Evolutionary conservation across 2,329 filamentous ascomycete species (phyloP).

Genomic region (Endocalyx cinctus): DNA sequence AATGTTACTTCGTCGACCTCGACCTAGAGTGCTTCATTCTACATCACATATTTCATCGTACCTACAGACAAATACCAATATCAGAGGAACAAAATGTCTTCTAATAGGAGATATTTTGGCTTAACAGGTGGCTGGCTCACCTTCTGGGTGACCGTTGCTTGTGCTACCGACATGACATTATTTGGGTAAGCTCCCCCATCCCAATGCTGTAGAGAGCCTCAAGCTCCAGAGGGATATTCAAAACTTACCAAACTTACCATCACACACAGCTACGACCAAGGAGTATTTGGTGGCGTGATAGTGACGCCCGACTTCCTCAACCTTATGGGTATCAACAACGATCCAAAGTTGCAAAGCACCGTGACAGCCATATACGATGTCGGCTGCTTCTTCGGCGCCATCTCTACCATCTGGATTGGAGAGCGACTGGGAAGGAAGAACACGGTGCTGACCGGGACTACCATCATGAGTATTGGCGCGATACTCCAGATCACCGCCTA

Average conservation of each 20-base stretch:
- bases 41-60: background rate
- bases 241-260: too few species aligned
- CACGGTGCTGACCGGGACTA: conserved; percentile 27
- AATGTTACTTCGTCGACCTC: background rate
- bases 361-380: conserved; percentile 51
- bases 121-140: conserved; percentile 19
- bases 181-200: conserved; percentile 15
- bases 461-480: conserved; percentile 29
- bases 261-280: conserved; percentile 37
- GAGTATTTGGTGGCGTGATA: conserved; percentile 47
- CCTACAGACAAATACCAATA: background rate
- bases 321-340: conserved; percentile 23
- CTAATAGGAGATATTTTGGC: conserved; percentile 12
- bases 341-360: conserved; percentile 7
- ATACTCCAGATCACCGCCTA: conserved; percentile 31
- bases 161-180: conserved; percentile 22
- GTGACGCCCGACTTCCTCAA: conserved; percentile 4
- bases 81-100: background rate
- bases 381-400: conserved; percentile 52
- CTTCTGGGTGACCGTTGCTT: conserved; percentile 19
- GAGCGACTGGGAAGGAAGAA: conserved; percentile 29
- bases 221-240: background rate
- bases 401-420: conserved; percentile 28
- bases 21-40: background rate
- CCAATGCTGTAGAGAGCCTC: conserved; percentile 1